Conservation (phyloP, 169 alveolate genomes). For the Theileria parva region DNA sequence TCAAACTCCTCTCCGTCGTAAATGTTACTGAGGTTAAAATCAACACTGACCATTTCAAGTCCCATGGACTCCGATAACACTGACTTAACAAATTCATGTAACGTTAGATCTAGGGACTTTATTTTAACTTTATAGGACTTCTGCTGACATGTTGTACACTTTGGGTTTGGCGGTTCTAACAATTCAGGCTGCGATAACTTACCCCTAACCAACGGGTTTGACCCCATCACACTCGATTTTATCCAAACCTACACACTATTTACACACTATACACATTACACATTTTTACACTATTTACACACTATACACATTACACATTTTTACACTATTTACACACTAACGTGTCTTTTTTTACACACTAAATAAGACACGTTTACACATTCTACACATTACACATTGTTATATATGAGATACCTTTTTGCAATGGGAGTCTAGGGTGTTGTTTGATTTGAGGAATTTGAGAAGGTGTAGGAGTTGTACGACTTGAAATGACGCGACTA, state of each 20-base stretch:
- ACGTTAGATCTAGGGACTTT: slow-evolving; percentile 34
- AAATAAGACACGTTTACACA: no score
- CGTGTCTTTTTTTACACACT: no score
- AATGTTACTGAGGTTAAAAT: slow-evolving; percentile 39
- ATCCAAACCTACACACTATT: slow-evolving; percentile 65
- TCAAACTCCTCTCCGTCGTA: slow-evolving; percentile 35
- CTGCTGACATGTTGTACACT: slow-evolving; percentile 47
- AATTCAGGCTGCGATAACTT: slow-evolving; percentile 50
- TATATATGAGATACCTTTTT: not conserved
- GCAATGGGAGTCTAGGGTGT: not conserved
- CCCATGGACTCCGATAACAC: slow-evolving; percentile 28
- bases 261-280: no score
- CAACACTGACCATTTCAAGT: slow-evolving; percentile 33
- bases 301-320: no score
- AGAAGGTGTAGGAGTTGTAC: slow-evolving; percentile 79
- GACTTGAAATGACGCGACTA: slow-evolving; percentile 91
- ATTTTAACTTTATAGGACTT: slow-evolving; percentile 18
- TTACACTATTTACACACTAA: no score
- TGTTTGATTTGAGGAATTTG: slow-evolving; percentile 1
- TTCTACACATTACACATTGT: no score
- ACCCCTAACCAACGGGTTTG: slow-evolving; percentile 45
- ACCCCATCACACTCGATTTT: slow-evolving; percentile 52
- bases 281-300: no score
- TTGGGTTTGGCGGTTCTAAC: slow-evolving; percentile 51
- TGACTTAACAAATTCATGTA: slow-evolving; percentile 15